Conservation (phyloP, 495 filamentous ascomycete genomes). For the Trichoderma virens region DNA sequence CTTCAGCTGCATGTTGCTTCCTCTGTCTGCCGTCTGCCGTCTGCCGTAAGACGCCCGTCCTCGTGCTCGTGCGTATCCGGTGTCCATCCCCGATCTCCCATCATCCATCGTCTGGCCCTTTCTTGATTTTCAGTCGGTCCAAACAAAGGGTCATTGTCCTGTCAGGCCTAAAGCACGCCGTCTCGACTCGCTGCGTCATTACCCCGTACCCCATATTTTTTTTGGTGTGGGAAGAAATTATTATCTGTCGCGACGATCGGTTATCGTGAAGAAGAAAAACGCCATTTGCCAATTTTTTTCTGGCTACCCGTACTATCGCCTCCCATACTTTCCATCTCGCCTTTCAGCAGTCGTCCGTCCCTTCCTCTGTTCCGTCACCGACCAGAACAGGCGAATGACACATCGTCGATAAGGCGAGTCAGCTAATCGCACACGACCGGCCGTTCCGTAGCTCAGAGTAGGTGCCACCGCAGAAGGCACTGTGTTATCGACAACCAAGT, state of each 20-base stretch:
- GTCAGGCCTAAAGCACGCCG: not conserved
- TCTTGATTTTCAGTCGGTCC: too few species aligned
- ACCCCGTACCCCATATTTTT: not conserved
- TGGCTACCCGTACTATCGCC: not conserved
- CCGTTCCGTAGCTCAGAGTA: not conserved
- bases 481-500: not conserved
- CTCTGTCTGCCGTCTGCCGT: not conserved
- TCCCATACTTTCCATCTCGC: not conserved
- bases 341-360: not conserved
- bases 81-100: not conserved
- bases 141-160: too few species aligned
- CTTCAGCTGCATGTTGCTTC: not conserved
- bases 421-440: not conserved
- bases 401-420: not conserved
- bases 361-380: not conserved
- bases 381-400: not conserved
- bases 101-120: not conserved
- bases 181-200: slow-evolving; percentile 1
- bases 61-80: not conserved
- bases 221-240: not conserved
- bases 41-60: too few species aligned
- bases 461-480: slow-evolving; percentile 1
- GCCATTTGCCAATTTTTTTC: not conserved
- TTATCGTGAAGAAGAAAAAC: not conserved
- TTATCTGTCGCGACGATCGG: not conserved